phyloP scores from a whole-genome alignment of 306 rosid species.

The Parietaria judaica region DNA sequence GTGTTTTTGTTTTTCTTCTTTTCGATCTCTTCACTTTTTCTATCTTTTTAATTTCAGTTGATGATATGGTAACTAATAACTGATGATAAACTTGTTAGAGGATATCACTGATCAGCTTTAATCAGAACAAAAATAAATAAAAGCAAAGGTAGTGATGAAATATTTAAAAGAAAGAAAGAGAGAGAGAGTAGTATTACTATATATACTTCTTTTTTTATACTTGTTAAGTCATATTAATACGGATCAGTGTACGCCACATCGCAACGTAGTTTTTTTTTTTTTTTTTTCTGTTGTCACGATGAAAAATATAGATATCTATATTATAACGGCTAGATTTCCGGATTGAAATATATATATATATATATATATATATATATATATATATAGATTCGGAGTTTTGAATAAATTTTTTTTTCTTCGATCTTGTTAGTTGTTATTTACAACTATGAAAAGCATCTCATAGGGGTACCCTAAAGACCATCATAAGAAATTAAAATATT shows the following conservation, averaged over 20 bases:
- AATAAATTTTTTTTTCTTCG: no score
- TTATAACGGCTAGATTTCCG: no score
- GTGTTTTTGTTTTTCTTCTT: not conserved
- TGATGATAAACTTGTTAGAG: not conserved
- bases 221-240: not conserved
- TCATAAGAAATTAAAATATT: not conserved
- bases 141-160: not conserved
- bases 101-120: not conserved
- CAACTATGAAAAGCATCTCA: not conserved
- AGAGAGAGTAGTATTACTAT: not conserved
- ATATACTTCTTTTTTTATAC: not conserved
- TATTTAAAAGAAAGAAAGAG: not conserved
- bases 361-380: no score
- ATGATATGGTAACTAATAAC: not conserved
- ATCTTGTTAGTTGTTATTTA: not conserved
- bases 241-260: not conserved
- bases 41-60: no score
- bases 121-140: not conserved
- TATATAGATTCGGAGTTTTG: no score
- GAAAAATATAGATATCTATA: no score
- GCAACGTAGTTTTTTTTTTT: no score
- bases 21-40: not conserved
- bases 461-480: constrained; percentile 1
- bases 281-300: no score
- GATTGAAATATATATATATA: not conserved